Evolutionary conservation across 495 filamentous ascomycete species (phyloP), one percentile per base, ranked within the genome.

Genomic region (Xylaria longipes): DNA sequence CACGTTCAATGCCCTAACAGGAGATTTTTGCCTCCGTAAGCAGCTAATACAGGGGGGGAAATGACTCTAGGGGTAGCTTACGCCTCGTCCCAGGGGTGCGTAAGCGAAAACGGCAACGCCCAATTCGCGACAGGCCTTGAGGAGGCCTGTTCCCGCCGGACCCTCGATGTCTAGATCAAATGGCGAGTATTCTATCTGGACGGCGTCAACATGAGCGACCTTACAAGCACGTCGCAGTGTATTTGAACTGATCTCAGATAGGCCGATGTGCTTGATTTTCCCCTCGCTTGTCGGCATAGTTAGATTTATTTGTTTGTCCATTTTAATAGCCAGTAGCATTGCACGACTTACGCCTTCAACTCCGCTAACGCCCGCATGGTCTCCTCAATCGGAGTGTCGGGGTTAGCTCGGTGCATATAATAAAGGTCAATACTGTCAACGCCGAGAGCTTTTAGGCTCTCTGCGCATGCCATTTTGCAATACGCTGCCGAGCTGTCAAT

Each of bases 161-260:
- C 91, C 89, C 29, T 90, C 87, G 12, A 88, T 88, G 8, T 68
- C 65, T 20, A 15, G 65, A 3, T 86, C 79, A 77, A 84, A 93
- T 3, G 94, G 75, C 1, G 87, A 89, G 70, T 93, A 79, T 77
- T 94, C 92, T 15, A 90, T 86, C 74, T 94, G 92, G 12, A 93
- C 89, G 4, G 86, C 89, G 1, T 83, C 82, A 73, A 94, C 91
- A 22, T 87, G 87, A 61, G 87, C 85, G n/a, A 91, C 80, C 58
- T 88, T 88, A 56, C 79, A 81, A 70, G 92, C 92, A 68, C 86
- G 83, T 9, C 88, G 82, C 63, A 95, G 91, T 1, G 90, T 92
- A 22, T 85, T 83, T 4, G 90, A 89, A 63, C 85, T 82, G 22
- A 89, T 86, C 76, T 94, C 92, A 61, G 85, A 89, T 58, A 95